A percentile compares a stretch with the other conserved stretches of the same genome.
These are phyloP conservation scores for Suillus plorans DNA, from an alignment of 768 basidiomycete species.

Conservation along the genomic window DNA sequence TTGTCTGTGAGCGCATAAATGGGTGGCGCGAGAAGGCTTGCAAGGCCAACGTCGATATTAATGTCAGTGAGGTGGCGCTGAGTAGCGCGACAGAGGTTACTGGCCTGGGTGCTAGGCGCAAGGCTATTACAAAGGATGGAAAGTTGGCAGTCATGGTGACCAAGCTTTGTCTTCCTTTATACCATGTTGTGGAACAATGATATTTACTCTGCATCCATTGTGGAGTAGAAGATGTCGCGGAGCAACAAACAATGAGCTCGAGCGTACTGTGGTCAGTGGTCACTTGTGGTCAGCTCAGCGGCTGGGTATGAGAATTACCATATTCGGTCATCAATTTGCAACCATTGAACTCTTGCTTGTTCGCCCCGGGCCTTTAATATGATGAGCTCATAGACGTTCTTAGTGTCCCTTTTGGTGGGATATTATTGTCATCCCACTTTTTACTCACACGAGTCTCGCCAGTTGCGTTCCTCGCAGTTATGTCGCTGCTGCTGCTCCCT, in stretches of 20 bases:
- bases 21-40: not conserved
- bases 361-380: no score
- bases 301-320: not conserved
- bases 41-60: not conserved
- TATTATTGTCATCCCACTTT: not conserved
- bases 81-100: not conserved
- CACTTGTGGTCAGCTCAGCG: no score
- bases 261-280: no score
- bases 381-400: no score
- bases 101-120: not conserved
- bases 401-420: not conserved
- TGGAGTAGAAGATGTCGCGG: not conserved
- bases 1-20: not conserved
- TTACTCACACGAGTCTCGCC: not conserved
- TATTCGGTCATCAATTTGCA: not conserved
- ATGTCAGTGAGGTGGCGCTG: not conserved
- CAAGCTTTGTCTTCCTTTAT: not conserved
- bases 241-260: no score
- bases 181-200: not conserved
- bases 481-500: no score
- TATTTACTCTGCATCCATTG: not conserved
- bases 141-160: not conserved
- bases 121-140: not conserved
- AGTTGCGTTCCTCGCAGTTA: not conserved
- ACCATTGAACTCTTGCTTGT: not conserved